phyloP scores from a whole-genome alignment of 768 basidiomycete species.

The Dentipellis sp. region DNA sequence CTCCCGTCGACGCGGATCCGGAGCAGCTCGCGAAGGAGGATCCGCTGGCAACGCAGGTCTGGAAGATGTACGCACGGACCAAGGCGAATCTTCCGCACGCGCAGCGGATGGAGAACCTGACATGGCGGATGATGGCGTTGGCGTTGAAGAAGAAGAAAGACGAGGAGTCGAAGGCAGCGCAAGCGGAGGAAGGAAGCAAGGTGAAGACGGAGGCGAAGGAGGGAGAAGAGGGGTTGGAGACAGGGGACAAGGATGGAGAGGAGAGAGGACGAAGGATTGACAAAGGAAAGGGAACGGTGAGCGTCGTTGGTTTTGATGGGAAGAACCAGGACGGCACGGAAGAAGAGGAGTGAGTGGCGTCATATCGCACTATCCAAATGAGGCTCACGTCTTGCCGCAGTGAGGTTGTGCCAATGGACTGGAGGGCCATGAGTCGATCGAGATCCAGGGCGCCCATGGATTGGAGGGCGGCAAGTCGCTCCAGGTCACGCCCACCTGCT shows the following conservation, averaged over 20 bases:
- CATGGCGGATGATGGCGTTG: conserved; percentile 98
- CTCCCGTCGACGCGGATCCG: conserved; percentile 41
- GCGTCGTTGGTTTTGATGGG: conserved; percentile 77
- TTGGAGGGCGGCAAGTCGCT: conserved; percentile 75
- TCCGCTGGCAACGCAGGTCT: conserved; percentile 90
- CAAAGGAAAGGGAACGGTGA: conserved; percentile 67
- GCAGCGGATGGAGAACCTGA: conserved; percentile 95
- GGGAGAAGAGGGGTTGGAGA: conserved; percentile 3
- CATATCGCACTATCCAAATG: conserved; percentile 15
- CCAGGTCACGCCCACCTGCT: conserved; percentile 68
- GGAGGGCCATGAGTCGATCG: conserved; percentile 86
- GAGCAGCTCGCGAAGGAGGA: conserved; percentile 72
- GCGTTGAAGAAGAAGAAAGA: conserved; percentile 85
- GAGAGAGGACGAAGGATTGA: conserved; percentile 68
- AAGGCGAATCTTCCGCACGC: conserved; percentile 88
- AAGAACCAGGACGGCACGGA: conserved; percentile 61
- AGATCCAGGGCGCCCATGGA: conserved; percentile 89
- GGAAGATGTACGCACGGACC: conserved; percentile 91
- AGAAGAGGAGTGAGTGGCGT: conserved; percentile 60
- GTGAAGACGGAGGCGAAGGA: conserved; percentile 17
- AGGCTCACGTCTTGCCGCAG: conserved; percentile 27
- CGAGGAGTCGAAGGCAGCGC: conserved; percentile 11
- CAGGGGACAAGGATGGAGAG: conserved; percentile 21
- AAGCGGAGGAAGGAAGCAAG: background rate
- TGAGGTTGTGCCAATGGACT: conserved; percentile 68